These are phyloP conservation scores for Termitomyces sp. DNA, from an alignment of 768 basidiomycete species.

Conservation along the genomic window DNA sequence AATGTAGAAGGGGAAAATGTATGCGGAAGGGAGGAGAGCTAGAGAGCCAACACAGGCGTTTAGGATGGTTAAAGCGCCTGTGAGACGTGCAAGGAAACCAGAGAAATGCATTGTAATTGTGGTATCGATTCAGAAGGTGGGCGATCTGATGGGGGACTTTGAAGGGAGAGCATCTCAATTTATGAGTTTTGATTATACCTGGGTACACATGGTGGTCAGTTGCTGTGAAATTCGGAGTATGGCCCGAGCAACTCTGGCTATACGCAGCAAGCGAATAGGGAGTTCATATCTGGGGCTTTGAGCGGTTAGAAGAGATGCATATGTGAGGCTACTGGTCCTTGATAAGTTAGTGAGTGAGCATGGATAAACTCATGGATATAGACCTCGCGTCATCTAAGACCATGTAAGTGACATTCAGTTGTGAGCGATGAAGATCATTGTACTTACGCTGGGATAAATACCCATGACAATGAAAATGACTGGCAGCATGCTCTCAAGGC, in stretches of 20 bases:
- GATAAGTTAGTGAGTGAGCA: too few species aligned
- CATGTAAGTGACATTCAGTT: too few species aligned
- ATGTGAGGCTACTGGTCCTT: too few species aligned
- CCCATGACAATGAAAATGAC: too few species aligned
- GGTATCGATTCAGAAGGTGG: not conserved
- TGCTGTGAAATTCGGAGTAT: not conserved
- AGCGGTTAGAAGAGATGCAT: not conserved
- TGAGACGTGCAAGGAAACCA: not conserved
- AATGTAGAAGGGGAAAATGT: constrained; percentile 29
- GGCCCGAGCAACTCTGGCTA: not conserved
- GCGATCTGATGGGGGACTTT: not conserved
- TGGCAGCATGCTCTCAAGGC: too few species aligned
- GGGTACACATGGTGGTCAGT: not conserved
- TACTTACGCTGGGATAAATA: too few species aligned
- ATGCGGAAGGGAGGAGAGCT: constrained; percentile 18
- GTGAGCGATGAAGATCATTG: too few species aligned
- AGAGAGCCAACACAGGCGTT: constrained; percentile 6
- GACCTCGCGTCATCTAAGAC: too few species aligned
- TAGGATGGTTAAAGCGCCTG: not conserved
- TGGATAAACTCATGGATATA: too few species aligned
- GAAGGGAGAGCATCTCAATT: not conserved
- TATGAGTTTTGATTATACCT: not conserved
- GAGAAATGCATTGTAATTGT: not conserved
- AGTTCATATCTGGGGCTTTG: not conserved
- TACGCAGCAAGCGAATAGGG: not conserved